A percentile compares a stretch with the other conserved stretches of the same genome.
These are phyloP conservation scores for Elsinoe batatas DNA, from an alignment of 2,329 filamentous ascomycete genomes.

Conservation along the genomic window DNA sequence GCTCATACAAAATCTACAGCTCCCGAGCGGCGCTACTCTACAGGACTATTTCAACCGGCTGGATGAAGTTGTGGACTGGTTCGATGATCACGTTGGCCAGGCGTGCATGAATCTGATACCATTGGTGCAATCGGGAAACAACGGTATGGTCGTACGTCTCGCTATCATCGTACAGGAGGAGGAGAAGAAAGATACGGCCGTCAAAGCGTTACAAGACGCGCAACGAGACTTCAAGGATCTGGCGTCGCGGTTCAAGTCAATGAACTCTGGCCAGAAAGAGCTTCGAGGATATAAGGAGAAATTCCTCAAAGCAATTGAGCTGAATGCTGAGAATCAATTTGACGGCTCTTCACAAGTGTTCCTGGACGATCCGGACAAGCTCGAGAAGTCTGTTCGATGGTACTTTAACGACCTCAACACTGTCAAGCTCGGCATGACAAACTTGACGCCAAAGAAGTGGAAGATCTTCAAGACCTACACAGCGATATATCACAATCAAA, in stretches of 20 bases:
- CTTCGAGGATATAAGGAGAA: slow-evolving; percentile 95
- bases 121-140: slow-evolving; percentile 76
- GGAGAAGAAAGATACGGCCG: slow-evolving; percentile 90
- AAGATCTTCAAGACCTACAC: slow-evolving; percentile 86
- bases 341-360: slow-evolving; percentile 63
- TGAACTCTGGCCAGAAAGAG: slow-evolving; percentile 85
- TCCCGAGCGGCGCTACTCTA: slow-evolving; percentile 61
- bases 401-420: slow-evolving; percentile 97
- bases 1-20: slow-evolving; percentile 61
- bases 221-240: slow-evolving; percentile 94
- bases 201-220: slow-evolving; percentile 83
- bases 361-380: slow-evolving; percentile 66
- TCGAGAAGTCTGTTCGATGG: slow-evolving; percentile 88
- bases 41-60: slow-evolving; percentile 82
- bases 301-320: slow-evolving; percentile 70
- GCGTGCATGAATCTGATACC: slow-evolving; percentile 85
- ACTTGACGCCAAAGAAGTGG: slow-evolving; percentile 92
- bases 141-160: slow-evolving; percentile 79
- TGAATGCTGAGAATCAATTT: slow-evolving; percentile 65
- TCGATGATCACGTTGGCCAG: slow-evolving; percentile 86
- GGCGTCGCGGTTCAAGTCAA: slow-evolving; percentile 85
- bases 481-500: slow-evolving; percentile 81
- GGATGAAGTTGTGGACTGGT: slow-evolving; percentile 83
- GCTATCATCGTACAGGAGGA: slow-evolving; percentile 90
- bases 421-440: slow-evolving; percentile 84